Percentiles rank a stretch among this genome's conserved stretches.
These are phyloP conservation scores for Mallotus japonicus DNA, from an alignment of 441 rosid species.

Conservation along the genomic window DNA sequence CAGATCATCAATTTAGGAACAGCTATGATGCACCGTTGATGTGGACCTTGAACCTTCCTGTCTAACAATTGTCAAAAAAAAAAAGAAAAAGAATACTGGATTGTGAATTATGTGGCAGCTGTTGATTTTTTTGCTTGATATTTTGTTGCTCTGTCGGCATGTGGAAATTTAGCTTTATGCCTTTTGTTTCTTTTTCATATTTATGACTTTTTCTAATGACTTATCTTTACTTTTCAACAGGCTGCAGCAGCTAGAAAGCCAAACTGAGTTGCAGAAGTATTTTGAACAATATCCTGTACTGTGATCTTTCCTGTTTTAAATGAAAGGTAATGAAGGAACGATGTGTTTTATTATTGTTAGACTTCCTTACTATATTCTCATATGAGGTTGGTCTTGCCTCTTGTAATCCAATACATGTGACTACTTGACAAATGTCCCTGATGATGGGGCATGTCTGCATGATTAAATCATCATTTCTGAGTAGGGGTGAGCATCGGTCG, in stretches of 20 bases:
- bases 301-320: neutral
- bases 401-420: too few relatives aligned
- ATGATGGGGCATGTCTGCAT: too few relatives aligned
- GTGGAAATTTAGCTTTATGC: neutral
- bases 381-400: neutral
- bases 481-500: too few relatives aligned
- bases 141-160: neutral
- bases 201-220: neutral
- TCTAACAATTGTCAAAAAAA: too few relatives aligned
- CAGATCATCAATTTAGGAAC: neutral
- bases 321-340: slow-evolving; percentile 9
- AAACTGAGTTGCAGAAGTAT: neutral
- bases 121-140: neutral
- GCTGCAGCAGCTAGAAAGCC: slow-evolving; percentile 25
- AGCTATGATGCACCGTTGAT: too few relatives aligned
- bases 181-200: neutral
- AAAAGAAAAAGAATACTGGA: neutral
- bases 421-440: too few relatives aligned
- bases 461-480: too few relatives aligned
- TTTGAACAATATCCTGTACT: neutral
- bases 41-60: too few relatives aligned
- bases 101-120: neutral
- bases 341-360: neutral
- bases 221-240: slow-evolving; percentile 15
- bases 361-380: neutral